A percentile compares a stretch with the other conserved stretches of the same genome.
These are phyloP conservation scores for Lachnellula suecica DNA, from an alignment of 2,329 filamentous ascomycete species.

Conservation along the genomic window DNA sequence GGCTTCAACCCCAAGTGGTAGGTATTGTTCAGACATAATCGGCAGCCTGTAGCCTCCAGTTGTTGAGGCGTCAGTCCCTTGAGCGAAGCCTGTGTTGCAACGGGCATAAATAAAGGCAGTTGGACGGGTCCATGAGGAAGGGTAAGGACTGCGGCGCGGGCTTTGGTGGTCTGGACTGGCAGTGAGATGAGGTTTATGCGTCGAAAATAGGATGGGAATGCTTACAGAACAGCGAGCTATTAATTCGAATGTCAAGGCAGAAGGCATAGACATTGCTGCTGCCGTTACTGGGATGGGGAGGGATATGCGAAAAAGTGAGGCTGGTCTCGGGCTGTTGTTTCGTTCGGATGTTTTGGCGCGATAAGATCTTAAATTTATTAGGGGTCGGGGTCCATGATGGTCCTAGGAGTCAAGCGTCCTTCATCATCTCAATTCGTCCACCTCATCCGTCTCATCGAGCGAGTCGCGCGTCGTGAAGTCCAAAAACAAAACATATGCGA, in stretches of 20 bases:
- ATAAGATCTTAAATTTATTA: too few relatives aligned
- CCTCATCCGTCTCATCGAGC: too few relatives aligned
- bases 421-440: too few relatives aligned
- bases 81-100: slow-evolving; percentile 92
- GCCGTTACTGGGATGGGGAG: slow-evolving; percentile 13
- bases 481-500: too few relatives aligned
- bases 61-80: slow-evolving; percentile 94
- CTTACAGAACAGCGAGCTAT: slow-evolving; percentile 78
- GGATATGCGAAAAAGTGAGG: too few relatives aligned
- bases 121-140: slow-evolving; percentile 90
- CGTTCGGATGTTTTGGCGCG: too few relatives aligned
- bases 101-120: slow-evolving; percentile 96
- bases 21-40: slow-evolving; percentile 94
- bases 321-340: too few relatives aligned
- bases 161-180: slow-evolving; percentile 76
- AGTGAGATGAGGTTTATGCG: slow-evolving; percentile 12
- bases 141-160: slow-evolving; percentile 81
- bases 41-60: slow-evolving; percentile 83
- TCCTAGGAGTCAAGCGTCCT: too few relatives aligned
- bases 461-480: too few relatives aligned
- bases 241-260: slow-evolving; percentile 77
- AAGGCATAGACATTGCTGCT: slow-evolving; percentile 40
- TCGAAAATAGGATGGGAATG: slow-evolving; percentile 4
- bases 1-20: slow-evolving; percentile 96
- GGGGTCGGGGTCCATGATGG: too few relatives aligned